These are phyloP conservation scores for Acanthochlamys bracteata DNA, from an alignment of 106 monocot genomes.

Conservation along the genomic window DNA sequence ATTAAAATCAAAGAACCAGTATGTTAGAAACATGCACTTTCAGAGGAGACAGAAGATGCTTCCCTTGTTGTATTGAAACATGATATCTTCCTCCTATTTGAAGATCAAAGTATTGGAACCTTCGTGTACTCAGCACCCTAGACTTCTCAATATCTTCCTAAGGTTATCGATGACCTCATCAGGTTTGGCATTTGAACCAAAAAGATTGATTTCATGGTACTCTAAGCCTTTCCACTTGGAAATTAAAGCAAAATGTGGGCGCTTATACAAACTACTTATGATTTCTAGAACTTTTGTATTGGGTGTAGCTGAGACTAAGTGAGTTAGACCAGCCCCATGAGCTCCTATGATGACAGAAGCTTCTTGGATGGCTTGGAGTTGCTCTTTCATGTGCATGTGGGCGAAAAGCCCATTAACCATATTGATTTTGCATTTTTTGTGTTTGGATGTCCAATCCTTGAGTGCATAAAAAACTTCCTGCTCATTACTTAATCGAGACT, in stretches of 20 bases:
- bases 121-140: constrained; percentile 52
- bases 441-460: constrained; percentile 49
- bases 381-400: constrained; percentile 83
- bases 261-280: constrained; percentile 71
- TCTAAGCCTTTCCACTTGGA: constrained; percentile 84
- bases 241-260: constrained; percentile 85
- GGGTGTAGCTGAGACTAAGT: constrained; percentile 54
- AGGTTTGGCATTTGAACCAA: constrained; percentile 62
- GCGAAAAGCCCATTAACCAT: constrained; percentile 86
- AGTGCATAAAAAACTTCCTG: constrained; percentile 63
- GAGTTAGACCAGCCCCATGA: constrained; percentile 92
- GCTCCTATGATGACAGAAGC: constrained; percentile 91
- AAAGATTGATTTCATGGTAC: constrained; percentile 80
- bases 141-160: constrained; percentile 41
- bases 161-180: constrained; percentile 48
- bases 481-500: constrained; percentile 81
- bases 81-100: too few species aligned
- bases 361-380: constrained; percentile 52
- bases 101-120: too few species aligned
- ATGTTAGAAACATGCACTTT: too few species aligned
- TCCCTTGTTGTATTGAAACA: too few species aligned
- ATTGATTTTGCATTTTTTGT: constrained; percentile 54
- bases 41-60: too few species aligned
- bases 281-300: constrained; percentile 72
- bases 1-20: too few species aligned